phyloP scores from a whole-genome alignment of 2,329 filamentous ascomycete species.

The Cercospora berteroae region DNA sequence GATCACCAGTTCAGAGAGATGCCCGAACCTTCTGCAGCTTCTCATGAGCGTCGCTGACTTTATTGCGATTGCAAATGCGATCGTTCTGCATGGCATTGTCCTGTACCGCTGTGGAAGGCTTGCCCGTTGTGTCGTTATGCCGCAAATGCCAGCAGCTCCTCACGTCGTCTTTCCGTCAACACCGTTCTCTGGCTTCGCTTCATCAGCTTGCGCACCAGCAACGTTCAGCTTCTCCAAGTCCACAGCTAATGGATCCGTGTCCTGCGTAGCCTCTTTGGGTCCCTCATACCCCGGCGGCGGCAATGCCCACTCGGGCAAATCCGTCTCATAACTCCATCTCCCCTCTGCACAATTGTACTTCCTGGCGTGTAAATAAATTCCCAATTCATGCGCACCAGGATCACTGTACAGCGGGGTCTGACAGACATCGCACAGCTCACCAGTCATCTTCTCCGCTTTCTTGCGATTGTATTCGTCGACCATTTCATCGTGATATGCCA shows the following conservation, averaged over 20 bases:
- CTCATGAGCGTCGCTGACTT: too few species aligned
- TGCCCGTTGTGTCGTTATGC: too few species aligned
- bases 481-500: conserved; percentile 92
- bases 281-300: conserved; percentile 72
- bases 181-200: background rate
- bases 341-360: conserved; percentile 83
- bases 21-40: too few species aligned
- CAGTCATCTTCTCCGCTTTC: conserved; percentile 91
- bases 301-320: conserved; percentile 80
- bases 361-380: conserved; percentile 89
- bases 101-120: too few species aligned
- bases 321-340: conserved; percentile 82
- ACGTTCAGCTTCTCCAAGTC: conserved; percentile 43
- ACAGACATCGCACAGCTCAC: conserved; percentile 75
- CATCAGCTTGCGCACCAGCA: background rate
- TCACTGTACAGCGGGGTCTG: conserved; percentile 89
- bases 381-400: conserved; percentile 83
- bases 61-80: too few species aligned
- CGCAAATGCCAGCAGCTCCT: too few species aligned
- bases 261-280: conserved; percentile 61
- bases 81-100: too few species aligned
- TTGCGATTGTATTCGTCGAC: conserved; percentile 84
- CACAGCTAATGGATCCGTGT: conserved; percentile 48
- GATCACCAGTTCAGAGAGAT: too few species aligned
- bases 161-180: background rate